Base-by-base conservation (phyloP, 1,139 yeast species). In the Magnusiomyces paraingens region DNA sequence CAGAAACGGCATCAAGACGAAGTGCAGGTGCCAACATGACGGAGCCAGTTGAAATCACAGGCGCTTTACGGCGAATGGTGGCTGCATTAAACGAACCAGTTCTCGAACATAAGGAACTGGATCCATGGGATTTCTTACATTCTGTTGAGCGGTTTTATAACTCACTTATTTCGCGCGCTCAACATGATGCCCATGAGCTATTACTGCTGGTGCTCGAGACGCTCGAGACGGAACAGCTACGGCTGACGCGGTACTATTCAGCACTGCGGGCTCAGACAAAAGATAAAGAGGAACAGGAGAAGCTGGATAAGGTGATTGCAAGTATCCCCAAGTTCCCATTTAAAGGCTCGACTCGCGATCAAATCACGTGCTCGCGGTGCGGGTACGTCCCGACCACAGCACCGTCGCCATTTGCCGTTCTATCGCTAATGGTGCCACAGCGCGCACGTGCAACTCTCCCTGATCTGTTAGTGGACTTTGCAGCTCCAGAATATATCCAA, bases 141-240 rank as follows among this genome's bases (percentile, higher is more conserved):
- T 82, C 81, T 12, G 70, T 91, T 55, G 98, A 91, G 65, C 69
- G 70, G n/a, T 83, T 86, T n/a, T 86, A 84, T 70, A 79, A 82
- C 56, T 84, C 91, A 5, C 82, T 81, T 61, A 84, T 93, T 36
- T 84, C 95, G 1, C 73, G 90, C 38, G 80, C 81, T 46, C 99
- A 93, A 69, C 96, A 91, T 63, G 98, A 91, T 71, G 96, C 98
- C 0, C 98, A 93, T 62, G 99, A 93, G 64, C 75, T 93, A 58
- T 79, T 93, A 36, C 95, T 88, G 64, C 69, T 88, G 54, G 76
- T 91, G 40, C 73, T 90, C 47, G 96, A 91, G 64, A 84, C 94
- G 0, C 73, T 91, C 54, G 84, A 86, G 55, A 79, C 76, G 57
- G 97, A 91, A 65, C 77, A 80, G 61, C 66, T 73, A 12, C 70